Conservation (phyloP, 2,329 filamentous ascomycete species). For the Venturia carpophila region DNA sequence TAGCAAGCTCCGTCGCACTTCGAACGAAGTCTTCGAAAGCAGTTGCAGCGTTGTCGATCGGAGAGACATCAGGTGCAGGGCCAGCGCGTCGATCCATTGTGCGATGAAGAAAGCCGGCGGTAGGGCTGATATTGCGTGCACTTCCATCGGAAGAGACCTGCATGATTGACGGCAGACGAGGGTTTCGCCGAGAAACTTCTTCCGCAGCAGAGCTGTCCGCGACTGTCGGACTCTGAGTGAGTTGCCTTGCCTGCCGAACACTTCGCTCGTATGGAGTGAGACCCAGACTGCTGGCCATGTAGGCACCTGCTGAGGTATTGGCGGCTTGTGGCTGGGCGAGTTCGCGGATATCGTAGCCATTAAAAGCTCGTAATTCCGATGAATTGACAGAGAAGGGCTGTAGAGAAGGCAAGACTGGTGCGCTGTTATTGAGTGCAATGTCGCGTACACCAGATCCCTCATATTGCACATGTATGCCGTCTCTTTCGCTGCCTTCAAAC, state of each 20-base stretch:
- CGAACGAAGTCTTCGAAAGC: constrained; percentile 34
- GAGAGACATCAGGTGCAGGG: not conserved
- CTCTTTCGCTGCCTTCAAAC: not conserved
- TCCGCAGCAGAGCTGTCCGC: not conserved
- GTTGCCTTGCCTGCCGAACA: constrained; percentile 6
- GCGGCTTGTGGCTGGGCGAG: not conserved
- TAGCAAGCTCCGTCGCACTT: constrained; percentile 42
- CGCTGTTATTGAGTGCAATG: constrained; percentile 30
- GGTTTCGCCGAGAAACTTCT: constrained; percentile 1
- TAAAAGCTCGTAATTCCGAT: constrained; percentile 5
- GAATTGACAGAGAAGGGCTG: constrained; percentile 24
- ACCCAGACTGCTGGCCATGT: constrained; percentile 6
- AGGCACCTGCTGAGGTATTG: not conserved
- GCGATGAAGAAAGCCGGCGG: constrained; percentile 16
- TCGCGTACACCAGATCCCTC: not conserved
- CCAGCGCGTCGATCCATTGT: constrained; percentile 12
- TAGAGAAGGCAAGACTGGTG: constrained; percentile 30
- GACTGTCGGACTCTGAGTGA: constrained; percentile 12
- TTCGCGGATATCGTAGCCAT: constrained; percentile 3
- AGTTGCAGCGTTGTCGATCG: constrained; percentile 11
- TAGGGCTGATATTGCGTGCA: constrained; percentile 12
- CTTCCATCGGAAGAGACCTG: constrained; percentile 4
- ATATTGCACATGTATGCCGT: not conserved
- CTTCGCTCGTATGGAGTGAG: constrained; percentile 5
- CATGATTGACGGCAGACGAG: constrained; percentile 20